These are phyloP conservation scores for Hymenoscyphus infarciens DNA, from an alignment of 2,329 filamentous ascomycete species.

Conservation along the genomic window DNA sequence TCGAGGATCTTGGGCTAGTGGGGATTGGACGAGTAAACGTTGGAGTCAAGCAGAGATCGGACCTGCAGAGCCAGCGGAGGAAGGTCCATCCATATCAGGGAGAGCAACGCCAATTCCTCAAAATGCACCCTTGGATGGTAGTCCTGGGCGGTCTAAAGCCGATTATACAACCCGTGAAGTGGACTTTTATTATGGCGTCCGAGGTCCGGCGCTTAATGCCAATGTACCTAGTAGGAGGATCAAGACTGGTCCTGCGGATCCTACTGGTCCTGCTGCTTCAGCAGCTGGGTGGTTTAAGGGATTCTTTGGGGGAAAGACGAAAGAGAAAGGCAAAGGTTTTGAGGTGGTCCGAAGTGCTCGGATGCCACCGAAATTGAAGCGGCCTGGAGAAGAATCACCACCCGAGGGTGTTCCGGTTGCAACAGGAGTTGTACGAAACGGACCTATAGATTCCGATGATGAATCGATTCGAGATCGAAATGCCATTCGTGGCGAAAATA, in stretches of 20 bases:
- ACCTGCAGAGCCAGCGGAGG: conserved; percentile 41
- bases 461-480: conserved; percentile 43
- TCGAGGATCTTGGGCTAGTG: conserved; percentile 43
- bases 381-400: conserved; percentile 62
- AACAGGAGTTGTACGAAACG: conserved; percentile 39
- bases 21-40: conserved; percentile 43
- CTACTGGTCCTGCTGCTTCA: conserved; percentile 83
- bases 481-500: conserved; percentile 29
- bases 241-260: conserved; percentile 91
- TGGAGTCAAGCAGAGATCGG: conserved; percentile 33
- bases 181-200: conserved; percentile 93
- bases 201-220: conserved; percentile 81
- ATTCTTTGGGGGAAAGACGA: conserved; percentile 77
- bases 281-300: conserved; percentile 86
- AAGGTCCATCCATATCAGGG: conserved; percentile 41
- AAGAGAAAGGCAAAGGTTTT: conserved; percentile 94
- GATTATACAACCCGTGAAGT: conserved; percentile 94
- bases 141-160: conserved; percentile 44
- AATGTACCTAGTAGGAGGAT: conserved; percentile 78
- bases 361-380: conserved; percentile 67
- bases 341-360: conserved; percentile 90
- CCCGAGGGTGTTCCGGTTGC: conserved; percentile 64
- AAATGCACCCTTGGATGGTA: conserved; percentile 28
- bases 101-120: conserved; percentile 47
- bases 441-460: conserved; percentile 63